phyloP scores from a whole-genome alignment of 768 basidiomycete species.

The Boletus barrowsii region DNA sequence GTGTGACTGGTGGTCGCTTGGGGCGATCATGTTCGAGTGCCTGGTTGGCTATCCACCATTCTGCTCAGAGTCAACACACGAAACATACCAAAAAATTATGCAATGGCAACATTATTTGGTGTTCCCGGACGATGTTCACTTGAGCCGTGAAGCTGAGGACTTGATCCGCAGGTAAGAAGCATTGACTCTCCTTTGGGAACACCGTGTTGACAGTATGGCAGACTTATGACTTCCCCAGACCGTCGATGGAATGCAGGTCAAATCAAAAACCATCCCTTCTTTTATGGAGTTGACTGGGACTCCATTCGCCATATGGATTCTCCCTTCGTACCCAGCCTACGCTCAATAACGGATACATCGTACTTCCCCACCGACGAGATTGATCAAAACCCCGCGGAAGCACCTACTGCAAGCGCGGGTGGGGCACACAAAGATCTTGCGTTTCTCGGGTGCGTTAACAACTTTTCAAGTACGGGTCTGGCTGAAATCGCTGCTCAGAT shows the following conservation, averaged over 20 bases:
- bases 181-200: background rate
- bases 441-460: conserved; percentile 54
- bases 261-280: conserved; percentile 90
- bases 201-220: conserved; percentile 27
- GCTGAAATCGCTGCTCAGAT: conserved; percentile 39
- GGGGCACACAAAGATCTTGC: conserved; percentile 57
- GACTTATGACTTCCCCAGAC: conserved; percentile 83
- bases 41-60: conserved; percentile 96
- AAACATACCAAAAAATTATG: conserved; percentile 97
- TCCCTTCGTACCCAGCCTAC: conserved; percentile 93
- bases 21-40: conserved; percentile 98
- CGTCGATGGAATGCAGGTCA: conserved; percentile 76
- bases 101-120: conserved; percentile 85
- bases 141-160: conserved; percentile 90
- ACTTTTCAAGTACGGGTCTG: background rate
- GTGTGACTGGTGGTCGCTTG: conserved; percentile 99
- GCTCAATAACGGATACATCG: conserved; percentile 94
- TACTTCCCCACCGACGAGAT: conserved; percentile 97
- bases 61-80: conserved; percentile 93
- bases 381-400: conserved; percentile 64
- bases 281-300: conserved; percentile 94
- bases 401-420: conserved; percentile 34
- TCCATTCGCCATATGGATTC: conserved; percentile 85
- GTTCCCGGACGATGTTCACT: conserved; percentile 93
- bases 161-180: conserved; percentile 68